Percentiles rank a stretch among this genome's conserved stretches.
phyloP scores from a whole-genome alignment of 139 green algal genomes.

The Chlorella ohadii region DNA sequence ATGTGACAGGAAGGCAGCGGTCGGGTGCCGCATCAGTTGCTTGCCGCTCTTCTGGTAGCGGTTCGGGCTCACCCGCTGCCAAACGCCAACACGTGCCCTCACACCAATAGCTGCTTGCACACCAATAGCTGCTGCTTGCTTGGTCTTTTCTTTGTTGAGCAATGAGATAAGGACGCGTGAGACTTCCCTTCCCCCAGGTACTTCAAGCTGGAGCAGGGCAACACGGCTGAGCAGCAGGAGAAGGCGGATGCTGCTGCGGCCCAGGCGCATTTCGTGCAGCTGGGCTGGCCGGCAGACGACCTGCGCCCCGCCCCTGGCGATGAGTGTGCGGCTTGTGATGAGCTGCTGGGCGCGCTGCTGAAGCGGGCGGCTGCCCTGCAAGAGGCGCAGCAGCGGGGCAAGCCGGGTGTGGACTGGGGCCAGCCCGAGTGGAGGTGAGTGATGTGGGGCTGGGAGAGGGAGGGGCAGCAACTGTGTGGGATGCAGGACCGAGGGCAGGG shows the following conservation, averaged over 20 bases:
- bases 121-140: too few species aligned
- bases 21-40: too few species aligned
- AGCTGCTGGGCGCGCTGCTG: constrained; percentile 37
- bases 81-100: too few species aligned
- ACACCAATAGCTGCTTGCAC: too few species aligned
- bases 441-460: not conserved
- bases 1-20: too few species aligned
- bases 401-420: constrained; percentile 11
- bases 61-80: not conserved
- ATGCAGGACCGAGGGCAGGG: too few species aligned
- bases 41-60: too few species aligned
- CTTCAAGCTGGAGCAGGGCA: constrained; percentile 2
- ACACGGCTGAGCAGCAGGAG: constrained; percentile 22
- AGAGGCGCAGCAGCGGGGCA: constrained; percentile 8
- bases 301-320: not conserved
- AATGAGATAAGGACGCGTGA: too few species aligned
- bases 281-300: constrained; percentile 35
- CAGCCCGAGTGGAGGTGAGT: constrained; percentile 16
- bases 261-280: constrained; percentile 30
- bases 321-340: constrained; percentile 29
- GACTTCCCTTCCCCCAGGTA: not conserved
- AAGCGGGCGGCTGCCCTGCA: constrained; percentile 6
- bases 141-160: too few species aligned
- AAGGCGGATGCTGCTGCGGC: constrained; percentile 33
- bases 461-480: too few species aligned